phyloP scores from a whole-genome alignment of 2,329 filamentous ascomycete species.

The Graphilbum sp. region DNA sequence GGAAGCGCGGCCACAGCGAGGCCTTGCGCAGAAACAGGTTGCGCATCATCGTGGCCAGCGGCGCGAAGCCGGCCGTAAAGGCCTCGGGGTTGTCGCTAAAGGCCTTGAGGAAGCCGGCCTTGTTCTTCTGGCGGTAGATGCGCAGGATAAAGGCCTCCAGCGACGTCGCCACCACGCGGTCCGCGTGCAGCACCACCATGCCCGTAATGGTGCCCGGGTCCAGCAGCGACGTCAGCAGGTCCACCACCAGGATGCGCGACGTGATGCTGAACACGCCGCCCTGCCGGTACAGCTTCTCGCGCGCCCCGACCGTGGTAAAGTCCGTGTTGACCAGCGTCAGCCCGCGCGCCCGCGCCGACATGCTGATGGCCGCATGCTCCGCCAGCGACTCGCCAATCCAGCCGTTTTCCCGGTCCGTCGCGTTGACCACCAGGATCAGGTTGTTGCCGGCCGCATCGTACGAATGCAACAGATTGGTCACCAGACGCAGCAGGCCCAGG shows the following conservation, averaged over 20 bases:
- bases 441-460: conserved; percentile 95
- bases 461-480: conserved; percentile 92
- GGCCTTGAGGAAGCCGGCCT: conserved; percentile 82
- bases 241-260: conserved; percentile 85
- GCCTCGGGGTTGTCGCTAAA: conserved; percentile 90
- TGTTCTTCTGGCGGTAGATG: conserved; percentile 90
- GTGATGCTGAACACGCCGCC: conserved; percentile 94
- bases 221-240: conserved; percentile 71
- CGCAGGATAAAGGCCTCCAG: conserved; percentile 89
- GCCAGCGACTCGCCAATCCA: conserved; percentile 95
- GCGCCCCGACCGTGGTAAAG: conserved; percentile 66
- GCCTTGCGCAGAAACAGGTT: conserved; percentile 82
- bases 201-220: conserved; percentile 77
- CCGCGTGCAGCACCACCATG: conserved; percentile 73
- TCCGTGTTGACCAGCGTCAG: conserved; percentile 91
- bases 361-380: conserved; percentile 85
- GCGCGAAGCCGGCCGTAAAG: conserved; percentile 75
- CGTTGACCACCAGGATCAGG: conserved; percentile 73
- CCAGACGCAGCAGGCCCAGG: conserved; percentile 75
- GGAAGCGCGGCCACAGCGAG: conserved; percentile 85
- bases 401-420: conserved; percentile 82
- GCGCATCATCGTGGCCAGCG: conserved; percentile 76
- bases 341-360: conserved; percentile 64
- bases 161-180: conserved; percentile 71
- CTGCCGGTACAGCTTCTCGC: conserved; percentile 80